Evolutionary conservation across 345 rosid genomes (phyloP), one percentile per base, ranked within the genome.

Genomic region (Syzygium grande): DNA sequence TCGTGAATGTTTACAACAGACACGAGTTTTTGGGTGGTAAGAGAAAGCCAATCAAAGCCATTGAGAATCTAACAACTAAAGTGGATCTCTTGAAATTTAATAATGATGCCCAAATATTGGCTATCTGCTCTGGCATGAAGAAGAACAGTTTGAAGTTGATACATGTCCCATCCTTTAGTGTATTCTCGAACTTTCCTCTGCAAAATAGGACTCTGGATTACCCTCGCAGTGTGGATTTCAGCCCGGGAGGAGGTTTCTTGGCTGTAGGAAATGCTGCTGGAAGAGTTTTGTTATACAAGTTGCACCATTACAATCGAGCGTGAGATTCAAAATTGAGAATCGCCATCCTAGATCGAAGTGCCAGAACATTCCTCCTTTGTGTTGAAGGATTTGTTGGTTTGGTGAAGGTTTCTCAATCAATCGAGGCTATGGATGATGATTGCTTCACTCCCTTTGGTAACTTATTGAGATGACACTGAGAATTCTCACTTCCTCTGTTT

Each of bases 161-260:
- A 84, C 98, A 96, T 41, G 90, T 95, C 22, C 98, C 97, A 2
- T 92, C 98, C 34, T 91, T 91, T 87, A 94, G 96, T 0, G 95
- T 92, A 3, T 96, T 94, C 91, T 96, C 97, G 13, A 98, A 95
- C 92, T 97, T 96, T 96, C 97, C 98, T 22, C 95, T 95, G 14
- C 89, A 92, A 30, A 96, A 95, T 84, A 87, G 77, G 55, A 88
- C 90, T 27, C 63, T 96, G 77, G 94, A 93, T 46, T 94, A 93
- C 88, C 98, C 98, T 59, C 95, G 96, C 8, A 94, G 98, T 87
- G n/a, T 96, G 91, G 99, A 97, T 91, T 95, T 96, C 91, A 97
- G 98, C 87, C 99, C 98, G 6, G 98, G 95, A 63, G 94, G 99
- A 89, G 99, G 99, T 30, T 97, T 96, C 92, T 93, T 96, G 97